Evolutionary conservation across 129 eudicot species (phyloP).

Genomic region (Pulicaria dysenterica): DNA sequence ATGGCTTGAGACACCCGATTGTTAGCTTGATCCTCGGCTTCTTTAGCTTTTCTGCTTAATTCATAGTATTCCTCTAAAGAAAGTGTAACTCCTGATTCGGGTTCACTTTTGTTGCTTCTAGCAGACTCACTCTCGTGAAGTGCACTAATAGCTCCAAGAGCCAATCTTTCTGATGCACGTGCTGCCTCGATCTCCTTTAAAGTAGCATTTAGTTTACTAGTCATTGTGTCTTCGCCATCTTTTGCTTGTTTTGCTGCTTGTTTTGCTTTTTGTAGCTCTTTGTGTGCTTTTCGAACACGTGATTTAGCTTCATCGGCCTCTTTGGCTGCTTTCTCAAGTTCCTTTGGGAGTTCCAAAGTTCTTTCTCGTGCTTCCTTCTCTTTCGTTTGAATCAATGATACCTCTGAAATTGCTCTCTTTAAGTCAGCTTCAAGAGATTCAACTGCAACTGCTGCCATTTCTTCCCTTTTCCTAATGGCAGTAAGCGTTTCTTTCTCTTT

Average conservation of each 20-base stretch:
- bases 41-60: slow-evolving; percentile 64
- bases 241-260: slow-evolving; percentile 62
- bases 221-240: slow-evolving; percentile 45
- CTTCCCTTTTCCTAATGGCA: slow-evolving; percentile 56
- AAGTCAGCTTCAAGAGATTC: slow-evolving; percentile 69
- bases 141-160: slow-evolving; percentile 69
- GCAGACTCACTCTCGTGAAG: slow-evolving; percentile 70
- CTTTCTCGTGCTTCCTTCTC: slow-evolving; percentile 75
- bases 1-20: slow-evolving; percentile 54
- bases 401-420: slow-evolving; percentile 47
- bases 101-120: slow-evolving; percentile 30
- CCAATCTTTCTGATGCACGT: slow-evolving; percentile 73
- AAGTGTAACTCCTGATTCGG: slow-evolving; percentile 52
- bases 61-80: slow-evolving; percentile 81
- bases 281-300: slow-evolving; percentile 43
- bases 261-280: slow-evolving; percentile 59
- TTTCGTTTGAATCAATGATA: slow-evolving; percentile 41
- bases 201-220: slow-evolving; percentile 56
- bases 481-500: slow-evolving; percentile 55
- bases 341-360: slow-evolving; percentile 61
- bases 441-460: slow-evolving; percentile 65
- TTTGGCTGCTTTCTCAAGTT: slow-evolving; percentile 58
- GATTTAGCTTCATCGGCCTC: slow-evolving; percentile 62
- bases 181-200: slow-evolving; percentile 85
- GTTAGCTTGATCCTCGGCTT: slow-evolving; percentile 78